A percentile compares a stretch with the other conserved stretches of the same genome.
Evolutionary conservation across 1,284 basidiomycete genomes (phyloP).

Genomic region (Ustilago hordei): DNA sequence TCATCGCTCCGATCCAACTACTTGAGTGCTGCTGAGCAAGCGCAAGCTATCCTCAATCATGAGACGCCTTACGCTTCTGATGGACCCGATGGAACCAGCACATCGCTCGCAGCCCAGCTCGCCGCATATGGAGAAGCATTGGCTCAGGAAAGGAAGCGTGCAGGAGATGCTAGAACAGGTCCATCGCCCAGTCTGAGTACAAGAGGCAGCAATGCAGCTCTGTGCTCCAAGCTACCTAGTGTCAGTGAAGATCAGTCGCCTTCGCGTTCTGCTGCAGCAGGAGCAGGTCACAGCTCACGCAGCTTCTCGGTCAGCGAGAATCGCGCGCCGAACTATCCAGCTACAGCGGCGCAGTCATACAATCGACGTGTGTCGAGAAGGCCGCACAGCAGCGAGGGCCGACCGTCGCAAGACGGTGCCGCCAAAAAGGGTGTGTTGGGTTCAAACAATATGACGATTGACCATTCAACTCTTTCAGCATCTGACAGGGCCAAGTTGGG

Average conservation of each 20-base stretch:
- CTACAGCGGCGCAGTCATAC: constrained; percentile 46
- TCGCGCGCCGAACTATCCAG: constrained; percentile 27
- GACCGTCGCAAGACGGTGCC: constrained; percentile 25
- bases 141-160: constrained; percentile 43
- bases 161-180: constrained; percentile 37
- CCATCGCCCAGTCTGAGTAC: constrained; percentile 46
- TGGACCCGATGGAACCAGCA: constrained; percentile 39
- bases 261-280: constrained; percentile 12
- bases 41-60: constrained; percentile 53
- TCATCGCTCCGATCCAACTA: constrained; percentile 47
- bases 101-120: constrained; percentile 47
- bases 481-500: constrained; percentile 18
- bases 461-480: constrained; percentile 12
- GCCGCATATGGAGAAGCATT: constrained; percentile 59
- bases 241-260: constrained; percentile 54
- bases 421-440: constrained; percentile 14
- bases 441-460: constrained; percentile 5
- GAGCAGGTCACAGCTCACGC: constrained; percentile 16
- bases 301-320: constrained; percentile 37
- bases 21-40: constrained; percentile 53
- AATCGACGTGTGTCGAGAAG: constrained; percentile 35
- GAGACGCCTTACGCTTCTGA: constrained; percentile 33
- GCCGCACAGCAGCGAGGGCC: constrained; percentile 51
- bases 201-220: constrained; percentile 45
- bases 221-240: constrained; percentile 47